Evolutionary conservation across 2,329 filamentous ascomycete species (phyloP), one percentile per base, ranked within the genome.

Genomic region (Penicillium sp.): DNA sequence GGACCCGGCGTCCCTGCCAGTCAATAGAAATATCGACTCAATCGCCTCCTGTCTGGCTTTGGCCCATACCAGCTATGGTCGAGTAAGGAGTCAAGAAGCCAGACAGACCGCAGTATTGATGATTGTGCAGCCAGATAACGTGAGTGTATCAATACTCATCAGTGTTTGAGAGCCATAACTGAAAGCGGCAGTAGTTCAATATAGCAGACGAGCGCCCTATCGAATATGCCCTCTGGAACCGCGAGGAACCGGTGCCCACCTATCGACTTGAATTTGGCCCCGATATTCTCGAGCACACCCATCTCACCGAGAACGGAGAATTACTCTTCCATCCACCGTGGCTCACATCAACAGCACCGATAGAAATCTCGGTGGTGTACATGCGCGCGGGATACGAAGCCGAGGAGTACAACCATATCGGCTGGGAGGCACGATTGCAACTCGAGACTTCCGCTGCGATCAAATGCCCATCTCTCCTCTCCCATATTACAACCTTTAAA

Each of bases 141-240:
- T 63, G 11, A 17, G 61, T 60, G 6, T 14, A 15, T 4, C 4
- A 25, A 8, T 41, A 25, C 12, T 6, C 12, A 15, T 45, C 42
- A 28, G 2, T 28, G 25, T 28, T 11, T 10, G 4, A 1, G 25
- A 7, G 22, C 4, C 39, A 42, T 54, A 31, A 54, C 22, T 51
- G 10, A 25, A 43, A n/a, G n/a, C 17, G n/a, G 8, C 10, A 22
- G 0, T 14, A 65, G 63, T 76, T 80, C 69, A 81, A 81, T 58
- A 73, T 79, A 28, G 75, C 75, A 15, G 79, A 81, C 55, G 78
- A 81, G 58, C 69, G 78, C 58, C 78, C 79, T 1, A 72, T 81
- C n/a, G 79, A 81, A 56, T 80, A 80, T 63, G 73, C 67, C 4
- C 64, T 81, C 0, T 77, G 74, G 68, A 64, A 76, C 37, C 65